Evolutionary conservation across 1,284 basidiomycete species (phyloP).

Genomic region (Coniophora puteana): DNA sequence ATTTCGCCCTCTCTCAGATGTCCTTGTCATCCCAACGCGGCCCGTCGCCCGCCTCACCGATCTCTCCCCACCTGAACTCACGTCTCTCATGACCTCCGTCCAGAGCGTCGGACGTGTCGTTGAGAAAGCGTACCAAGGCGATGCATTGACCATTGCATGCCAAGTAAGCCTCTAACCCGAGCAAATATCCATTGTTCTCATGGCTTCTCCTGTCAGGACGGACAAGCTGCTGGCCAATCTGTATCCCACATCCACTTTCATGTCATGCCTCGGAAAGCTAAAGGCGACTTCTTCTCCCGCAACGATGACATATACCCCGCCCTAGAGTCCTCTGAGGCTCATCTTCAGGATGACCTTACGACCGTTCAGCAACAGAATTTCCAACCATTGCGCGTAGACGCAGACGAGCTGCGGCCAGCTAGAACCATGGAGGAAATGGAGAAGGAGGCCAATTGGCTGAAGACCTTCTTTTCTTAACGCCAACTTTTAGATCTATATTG

Average conservation of each 20-base stretch:
- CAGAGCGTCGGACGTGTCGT: constrained; percentile 68
- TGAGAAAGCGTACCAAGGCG: constrained; percentile 69
- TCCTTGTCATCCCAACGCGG: constrained; percentile 80
- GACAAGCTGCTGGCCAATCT: constrained; percentile 80
- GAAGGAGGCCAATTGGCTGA: constrained; percentile 68
- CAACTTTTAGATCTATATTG: neutral
- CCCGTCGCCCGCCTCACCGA: constrained; percentile 76
- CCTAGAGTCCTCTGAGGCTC: constrained; percentile 63
- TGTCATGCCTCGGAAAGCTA: constrained; percentile 72
- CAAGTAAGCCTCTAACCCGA: constrained; percentile 45
- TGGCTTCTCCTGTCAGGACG: constrained; percentile 59
- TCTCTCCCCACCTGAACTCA: constrained; percentile 65
- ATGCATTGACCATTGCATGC: constrained; percentile 77
- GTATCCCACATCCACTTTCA: constrained; percentile 93
- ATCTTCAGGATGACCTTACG: constrained; percentile 38
- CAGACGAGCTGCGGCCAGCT: constrained; percentile 67
- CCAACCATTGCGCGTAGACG: constrained; percentile 53
- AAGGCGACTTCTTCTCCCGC: constrained; percentile 64
- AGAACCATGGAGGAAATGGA: constrained; percentile 75
- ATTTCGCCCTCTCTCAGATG: constrained; percentile 52
- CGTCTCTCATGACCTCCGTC: constrained; percentile 75
- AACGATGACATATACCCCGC: constrained; percentile 82
- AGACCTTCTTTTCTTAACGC: constrained; percentile 38
- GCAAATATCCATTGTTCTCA: constrained; percentile 4
- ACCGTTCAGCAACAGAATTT: constrained; percentile 15